These are phyloP conservation scores for Boletus patriciae DNA, from an alignment of 768 basidiomycete species.

Conservation along the genomic window DNA sequence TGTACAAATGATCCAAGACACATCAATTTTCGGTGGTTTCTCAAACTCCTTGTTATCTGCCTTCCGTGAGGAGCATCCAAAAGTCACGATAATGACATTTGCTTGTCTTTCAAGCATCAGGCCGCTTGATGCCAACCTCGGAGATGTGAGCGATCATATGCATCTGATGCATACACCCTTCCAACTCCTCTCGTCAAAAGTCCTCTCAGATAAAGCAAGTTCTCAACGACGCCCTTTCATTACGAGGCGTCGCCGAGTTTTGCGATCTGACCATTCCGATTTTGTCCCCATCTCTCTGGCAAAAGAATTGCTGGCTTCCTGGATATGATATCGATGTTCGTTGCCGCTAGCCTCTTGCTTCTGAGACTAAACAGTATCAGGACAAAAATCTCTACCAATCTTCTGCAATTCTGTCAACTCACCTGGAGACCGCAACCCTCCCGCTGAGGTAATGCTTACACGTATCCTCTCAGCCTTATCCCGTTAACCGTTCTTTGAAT, in stretches of 20 bases:
- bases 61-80: constrained; percentile 68
- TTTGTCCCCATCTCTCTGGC: constrained; percentile 46
- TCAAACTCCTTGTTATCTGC: constrained; percentile 54
- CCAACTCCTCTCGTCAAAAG: constrained; percentile 26
- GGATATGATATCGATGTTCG: constrained; percentile 17
- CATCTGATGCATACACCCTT: background rate
- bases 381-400: constrained; percentile 43
- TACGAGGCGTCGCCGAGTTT: constrained; percentile 50
- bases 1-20: constrained; percentile 65
- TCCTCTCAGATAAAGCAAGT: constrained; percentile 40
- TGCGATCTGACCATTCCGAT: constrained; percentile 55
- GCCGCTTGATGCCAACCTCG: constrained; percentile 34
- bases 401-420: constrained; percentile 58
- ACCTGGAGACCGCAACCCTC: constrained; percentile 58
- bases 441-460: constrained; percentile 51
- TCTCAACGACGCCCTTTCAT: constrained; percentile 63
- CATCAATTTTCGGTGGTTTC: constrained; percentile 64
- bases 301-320: constrained; percentile 29
- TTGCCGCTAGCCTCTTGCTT: constrained; percentile 9
- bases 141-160: constrained; percentile 43
- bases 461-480: background rate
- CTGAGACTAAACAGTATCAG: constrained; percentile 24
- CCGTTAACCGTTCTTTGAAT: background rate
- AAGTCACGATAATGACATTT: constrained; percentile 57
- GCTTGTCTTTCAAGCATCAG: constrained; percentile 53